Evolutionary conservation across 2,329 filamentous ascomycete species (phyloP).

Genomic region (Verticillium dahliae): DNA sequence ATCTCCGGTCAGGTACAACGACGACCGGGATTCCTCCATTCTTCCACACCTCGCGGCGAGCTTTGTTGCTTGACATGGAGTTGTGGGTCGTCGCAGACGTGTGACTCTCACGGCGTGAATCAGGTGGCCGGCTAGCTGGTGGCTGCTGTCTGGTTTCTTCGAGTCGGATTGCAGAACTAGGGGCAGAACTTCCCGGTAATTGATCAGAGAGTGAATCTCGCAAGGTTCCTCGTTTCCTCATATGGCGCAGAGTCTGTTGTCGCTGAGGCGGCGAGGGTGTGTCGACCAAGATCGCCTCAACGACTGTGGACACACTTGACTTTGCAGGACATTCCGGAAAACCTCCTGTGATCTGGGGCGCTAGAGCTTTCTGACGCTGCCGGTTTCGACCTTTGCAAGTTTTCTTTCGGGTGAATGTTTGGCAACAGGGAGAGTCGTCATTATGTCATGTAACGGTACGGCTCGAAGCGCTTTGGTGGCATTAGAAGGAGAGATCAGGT

Average conservation of each 20-base stretch:
- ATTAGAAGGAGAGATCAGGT: constrained; percentile 41
- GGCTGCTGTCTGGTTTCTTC: constrained; percentile 20
- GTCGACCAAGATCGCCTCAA: constrained; percentile 53
- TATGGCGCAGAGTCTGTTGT: constrained; percentile 53
- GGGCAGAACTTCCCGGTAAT: constrained; percentile 34
- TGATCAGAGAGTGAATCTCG: constrained; percentile 38
- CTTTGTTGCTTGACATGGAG: constrained; percentile 46
- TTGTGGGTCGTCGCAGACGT: constrained; percentile 40
- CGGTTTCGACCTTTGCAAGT: constrained; percentile 20
- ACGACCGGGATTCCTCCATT: constrained; percentile 56
- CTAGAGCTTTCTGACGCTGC: constrained; percentile 31
- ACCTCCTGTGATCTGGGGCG: constrained; percentile 38
- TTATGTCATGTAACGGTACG: constrained; percentile 36
- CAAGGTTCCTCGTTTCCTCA: constrained; percentile 47
- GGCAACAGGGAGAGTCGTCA: constrained; percentile 29
- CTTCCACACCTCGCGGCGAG: constrained; percentile 52
- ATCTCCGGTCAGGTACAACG: constrained; percentile 51
- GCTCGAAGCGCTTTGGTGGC: constrained; percentile 43
- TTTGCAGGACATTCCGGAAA: constrained; percentile 49
- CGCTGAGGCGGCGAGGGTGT: constrained; percentile 33
- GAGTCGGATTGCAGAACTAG: constrained; percentile 28
- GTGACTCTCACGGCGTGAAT: constrained; percentile 37
- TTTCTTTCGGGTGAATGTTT: constrained; percentile 20
- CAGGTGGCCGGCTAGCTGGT: constrained; percentile 19
- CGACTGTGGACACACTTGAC: constrained; percentile 48